phyloP scores from a whole-genome alignment of 305 asterid genomes.

The Withania somnifera region DNA sequence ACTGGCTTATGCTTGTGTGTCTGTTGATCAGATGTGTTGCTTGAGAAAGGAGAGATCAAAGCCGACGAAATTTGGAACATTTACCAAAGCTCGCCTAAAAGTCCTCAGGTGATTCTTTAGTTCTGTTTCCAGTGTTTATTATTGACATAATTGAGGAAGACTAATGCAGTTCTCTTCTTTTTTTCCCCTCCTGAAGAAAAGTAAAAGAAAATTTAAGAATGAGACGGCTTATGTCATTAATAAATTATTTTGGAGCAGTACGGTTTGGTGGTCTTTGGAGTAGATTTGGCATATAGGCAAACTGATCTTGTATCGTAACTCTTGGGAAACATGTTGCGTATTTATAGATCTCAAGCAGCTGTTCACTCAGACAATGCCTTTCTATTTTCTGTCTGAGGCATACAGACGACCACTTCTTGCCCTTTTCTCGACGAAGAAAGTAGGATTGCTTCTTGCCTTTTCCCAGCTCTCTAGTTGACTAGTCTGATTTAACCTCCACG shows the following conservation, averaged over 20 bases:
- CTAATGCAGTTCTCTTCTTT: not conserved
- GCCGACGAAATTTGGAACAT: slow-evolving; percentile 81
- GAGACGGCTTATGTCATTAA: not conserved
- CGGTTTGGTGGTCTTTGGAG: not conserved
- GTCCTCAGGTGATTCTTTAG: slow-evolving; percentile 54
- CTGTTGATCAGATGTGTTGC: slow-evolving; percentile 61
- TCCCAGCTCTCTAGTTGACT: not conserved
- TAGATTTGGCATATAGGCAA: not conserved
- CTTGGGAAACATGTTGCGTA: not conserved
- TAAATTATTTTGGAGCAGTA: not conserved
- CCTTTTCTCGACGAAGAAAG: not conserved
- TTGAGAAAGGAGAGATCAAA: slow-evolving; percentile 78
- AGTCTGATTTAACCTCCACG: not conserved
- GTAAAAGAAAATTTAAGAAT: not conserved
- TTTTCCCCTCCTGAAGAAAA: not conserved
- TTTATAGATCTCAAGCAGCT: not conserved
- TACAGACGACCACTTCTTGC: not conserved
- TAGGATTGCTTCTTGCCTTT: not conserved
- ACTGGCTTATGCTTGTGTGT: slow-evolving; percentile 11
- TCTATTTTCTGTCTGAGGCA: not conserved
- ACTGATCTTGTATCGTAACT: not conserved
- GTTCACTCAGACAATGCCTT: not conserved
- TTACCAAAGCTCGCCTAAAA: slow-evolving; percentile 50
- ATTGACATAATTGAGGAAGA: not conserved
- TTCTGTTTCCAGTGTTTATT: not conserved